Base-by-base conservation (phyloP, 78 protist species). In the Salpingoeca rosetta region DNA sequence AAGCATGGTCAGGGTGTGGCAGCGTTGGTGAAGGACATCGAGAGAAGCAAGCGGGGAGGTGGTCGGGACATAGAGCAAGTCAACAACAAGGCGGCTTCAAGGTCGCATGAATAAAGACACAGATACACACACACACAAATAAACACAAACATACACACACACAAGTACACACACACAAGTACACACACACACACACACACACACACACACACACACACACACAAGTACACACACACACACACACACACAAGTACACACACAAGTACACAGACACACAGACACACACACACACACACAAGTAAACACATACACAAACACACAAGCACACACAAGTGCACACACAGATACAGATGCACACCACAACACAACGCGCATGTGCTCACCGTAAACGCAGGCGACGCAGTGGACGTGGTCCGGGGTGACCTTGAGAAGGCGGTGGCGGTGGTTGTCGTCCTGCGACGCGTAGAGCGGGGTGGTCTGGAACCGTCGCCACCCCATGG, bases 321-420 rank as follows among this genome's bases (percentile, higher is more conserved):
- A n/a, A n/a, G n/a, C n/a, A n/a, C n/a, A n/a, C n/a, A n/a, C n/a
- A n/a, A n/a, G n/a, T n/a, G n/a, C n/a, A n/a, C n/a, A n/a, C n/a
- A n/a, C n/a, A n/a, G n/a, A n/a, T n/a, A n/a, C n/a, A n/a, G n/a
- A n/a, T n/a, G n/a, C n/a, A n/a, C n/a, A n/a, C n/a, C n/a, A 90
- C 94, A 0, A 93, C 86, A n/a, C n/a, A n/a, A n/a, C n/a, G n/a
- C n/a, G n/a, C n/a, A n/a, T n/a, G n/a, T n/a, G n/a, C n/a, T n/a
- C n/a, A n/a, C 96, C 99, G 83, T 86, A 97, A 83, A 97, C 94
- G 37, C 93, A 65, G 17, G 96, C 98, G 37, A 87, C 44, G 91
- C 99, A 98, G 88, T 98, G 99, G 96, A 97, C 92, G 92, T 97
- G 98, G 82, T 91, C 92, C 2, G 99, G 99, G 0, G 99, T 96